Base-by-base conservation (phyloP, 1,284 basidiomycete species). In the Fistulinella cinereoalba region DNA sequence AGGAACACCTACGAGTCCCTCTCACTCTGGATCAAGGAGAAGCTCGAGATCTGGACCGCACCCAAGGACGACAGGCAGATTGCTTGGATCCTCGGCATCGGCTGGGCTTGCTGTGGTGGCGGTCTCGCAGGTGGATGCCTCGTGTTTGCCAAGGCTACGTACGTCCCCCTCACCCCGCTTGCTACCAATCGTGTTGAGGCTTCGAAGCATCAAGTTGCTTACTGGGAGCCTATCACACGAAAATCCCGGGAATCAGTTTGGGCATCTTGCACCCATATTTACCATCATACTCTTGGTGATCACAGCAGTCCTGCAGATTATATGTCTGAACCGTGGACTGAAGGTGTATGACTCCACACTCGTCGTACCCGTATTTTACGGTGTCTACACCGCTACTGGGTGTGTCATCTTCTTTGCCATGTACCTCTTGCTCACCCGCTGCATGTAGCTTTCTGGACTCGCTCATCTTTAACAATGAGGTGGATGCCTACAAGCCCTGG, bases 111-210 rank as follows among this genome's bases (percentile, higher is more conserved):
- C 48, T 84, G 83, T 44, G 93, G 93, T 24, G 94, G 94, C 7
- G 84, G 89, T 27, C 72, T 97, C 25, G 92, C 92, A 2, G 94
- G 94, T 3, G 84, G 85, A 34, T 88, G 83, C 67, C 73, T 97
- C 41, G 90, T 97, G 2, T 95, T 97, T 61, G 92, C 94, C 1
- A 96, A 96, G 66, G 89, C 88, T 27, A 80, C 79, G 87, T 88
- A 58, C 65, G 85, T 75, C 7, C 42, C 53, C 51, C 59, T 41
- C 50, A 15, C 22, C n/a, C 32, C n/a, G 42, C 21, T 49, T 39
- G 7, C 23, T 19, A 19, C 33, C 44, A 12, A 21, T 37, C 25
- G 43, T 38, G 38, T 42, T 45, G 37, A 56, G 31, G 32, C 15
- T 34, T 41, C 27, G 32, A 50, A 89, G 85, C 27, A 88, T 92